Evolutionary conservation across 768 basidiomycete species (phyloP).

Genomic region (Naganishia randhawae): DNA sequence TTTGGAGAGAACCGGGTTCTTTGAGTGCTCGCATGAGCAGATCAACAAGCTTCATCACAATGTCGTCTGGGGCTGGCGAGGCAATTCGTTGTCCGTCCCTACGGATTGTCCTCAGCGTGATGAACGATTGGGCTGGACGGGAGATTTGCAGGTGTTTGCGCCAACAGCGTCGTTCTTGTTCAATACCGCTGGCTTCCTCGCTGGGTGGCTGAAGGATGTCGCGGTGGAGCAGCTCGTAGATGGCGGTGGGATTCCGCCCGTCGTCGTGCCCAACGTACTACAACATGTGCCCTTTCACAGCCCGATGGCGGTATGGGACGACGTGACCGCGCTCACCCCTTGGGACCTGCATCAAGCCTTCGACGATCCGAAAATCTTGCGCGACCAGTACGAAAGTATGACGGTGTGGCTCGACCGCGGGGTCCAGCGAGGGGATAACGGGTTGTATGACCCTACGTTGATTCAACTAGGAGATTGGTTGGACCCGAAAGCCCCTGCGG

Average conservation of each 20-base stretch:
- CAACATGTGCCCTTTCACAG: conserved; percentile 23
- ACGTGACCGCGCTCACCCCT: conserved; percentile 39
- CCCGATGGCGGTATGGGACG: conserved; percentile 41
- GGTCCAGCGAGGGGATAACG: conserved; percentile 32
- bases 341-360: conserved; percentile 35
- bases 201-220: conserved; percentile 42
- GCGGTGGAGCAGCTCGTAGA: conserved; percentile 35
- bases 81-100: conserved; percentile 42
- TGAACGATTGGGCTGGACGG: conserved; percentile 49
- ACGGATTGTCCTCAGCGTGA: conserved; percentile 50
- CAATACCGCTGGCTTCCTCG: conserved; percentile 36
- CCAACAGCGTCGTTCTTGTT: conserved; percentile 42
- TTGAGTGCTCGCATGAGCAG: conserved; percentile 37
- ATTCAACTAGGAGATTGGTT: conserved; percentile 46
- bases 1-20: conserved; percentile 37
- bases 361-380: conserved; percentile 36
- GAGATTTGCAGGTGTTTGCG: conserved; percentile 47
- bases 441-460: conserved; percentile 30
- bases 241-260: conserved; percentile 33
- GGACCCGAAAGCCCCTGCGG: conserved; percentile 40
- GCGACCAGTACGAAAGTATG: conserved; percentile 39
- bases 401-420: conserved; percentile 41
- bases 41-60: conserved; percentile 41
- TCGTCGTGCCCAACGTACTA: conserved; percentile 37
- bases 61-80: conserved; percentile 38